Base-by-base conservation (phyloP, 2,329 filamentous ascomycete genomes). In the Dactylellina leptospora region DNA sequence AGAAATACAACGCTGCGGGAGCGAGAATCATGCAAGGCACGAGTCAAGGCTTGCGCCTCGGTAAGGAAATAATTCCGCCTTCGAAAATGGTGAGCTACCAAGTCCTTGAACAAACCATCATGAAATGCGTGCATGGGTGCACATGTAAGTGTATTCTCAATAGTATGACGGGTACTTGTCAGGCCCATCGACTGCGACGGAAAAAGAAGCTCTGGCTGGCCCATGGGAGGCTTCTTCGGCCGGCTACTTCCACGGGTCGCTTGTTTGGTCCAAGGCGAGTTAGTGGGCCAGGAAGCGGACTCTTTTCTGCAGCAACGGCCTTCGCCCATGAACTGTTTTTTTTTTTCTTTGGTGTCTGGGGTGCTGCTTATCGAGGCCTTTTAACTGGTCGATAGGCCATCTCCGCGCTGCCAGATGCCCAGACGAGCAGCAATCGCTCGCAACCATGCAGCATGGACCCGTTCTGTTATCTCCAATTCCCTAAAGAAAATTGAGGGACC, bases 361-460 rank as follows among this genome's bases (percentile, higher is more conserved):
- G 36, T 23, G 3, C 45, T n/a, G 22, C 68, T 72, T 72, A 72
- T 72, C 68, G 68, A 54, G 20, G 54, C 18, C 9, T 40, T 64
- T 28, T 72, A 28, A 72, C 68, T 72, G 68, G 68, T 40, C 25
- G 36, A 47, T 64, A 72, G 68, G 68, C 58, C 38, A 64, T 60
- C 59, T 64, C 68, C 68, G 59, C 44, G 45, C 33, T 28, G 13
- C 38, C 11, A 51, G 27, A 53, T 71, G 40, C 66, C 58, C 18
- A 47, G 44, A 45, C 50, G 51, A 38, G 55, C 55, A 48, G 50
- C 56, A 62, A 18, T 28, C 28, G 8, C 13, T 16, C n/a, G n/a
- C n/a, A n/a, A n/a, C n/a, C n/a, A 40, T 33, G 20, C n/a, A 13
- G 9, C 36, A 16, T 53, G 18, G 16, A 63, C 16, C 20, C 20